Percentiles rank a stretch among this genome's conserved stretches.
phyloP scores from a whole-genome alignment of 1,139 yeast species.

The Arxiozyma heterogenica region DNA sequence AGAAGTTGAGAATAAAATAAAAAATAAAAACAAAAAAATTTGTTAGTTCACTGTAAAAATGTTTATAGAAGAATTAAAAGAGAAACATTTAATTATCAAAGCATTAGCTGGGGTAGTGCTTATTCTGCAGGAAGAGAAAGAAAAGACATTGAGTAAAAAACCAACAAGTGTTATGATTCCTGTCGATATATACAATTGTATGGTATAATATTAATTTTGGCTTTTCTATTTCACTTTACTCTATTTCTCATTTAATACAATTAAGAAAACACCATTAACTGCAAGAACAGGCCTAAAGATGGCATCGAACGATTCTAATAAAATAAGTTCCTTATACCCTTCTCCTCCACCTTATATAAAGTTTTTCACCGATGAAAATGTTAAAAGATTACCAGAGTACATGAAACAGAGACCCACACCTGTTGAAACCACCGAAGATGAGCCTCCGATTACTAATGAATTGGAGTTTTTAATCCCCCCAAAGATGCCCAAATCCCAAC shows the following conservation, averaged over 20 bases:
- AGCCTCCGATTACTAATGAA: slow-evolving; percentile 17
- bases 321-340: slow-evolving; percentile 60
- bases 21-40: no score
- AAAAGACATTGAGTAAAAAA: no score
- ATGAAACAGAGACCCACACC: slow-evolving; percentile 7
- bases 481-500: slow-evolving; percentile 45
- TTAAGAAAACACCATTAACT: not conserved
- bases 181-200: not conserved
- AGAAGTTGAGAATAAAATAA: no score
- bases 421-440: not conserved
- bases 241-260: no score
- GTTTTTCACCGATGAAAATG: slow-evolving; percentile 56
- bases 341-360: slow-evolving; percentile 76
- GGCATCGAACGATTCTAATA: slow-evolving; percentile 12
- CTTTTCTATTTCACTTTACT: not conserved
- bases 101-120: not conserved
- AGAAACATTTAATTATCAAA: not conserved
- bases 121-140: no score
- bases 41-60: no score
- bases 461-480: slow-evolving; percentile 59
- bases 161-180: no score
- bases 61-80: not conserved
- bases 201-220: not conserved
- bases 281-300: not conserved
- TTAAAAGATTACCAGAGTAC: slow-evolving; percentile 33